Conservation (phyloP, 139 green algal genomes). For the Edaphochlamys debaryana region DNA sequence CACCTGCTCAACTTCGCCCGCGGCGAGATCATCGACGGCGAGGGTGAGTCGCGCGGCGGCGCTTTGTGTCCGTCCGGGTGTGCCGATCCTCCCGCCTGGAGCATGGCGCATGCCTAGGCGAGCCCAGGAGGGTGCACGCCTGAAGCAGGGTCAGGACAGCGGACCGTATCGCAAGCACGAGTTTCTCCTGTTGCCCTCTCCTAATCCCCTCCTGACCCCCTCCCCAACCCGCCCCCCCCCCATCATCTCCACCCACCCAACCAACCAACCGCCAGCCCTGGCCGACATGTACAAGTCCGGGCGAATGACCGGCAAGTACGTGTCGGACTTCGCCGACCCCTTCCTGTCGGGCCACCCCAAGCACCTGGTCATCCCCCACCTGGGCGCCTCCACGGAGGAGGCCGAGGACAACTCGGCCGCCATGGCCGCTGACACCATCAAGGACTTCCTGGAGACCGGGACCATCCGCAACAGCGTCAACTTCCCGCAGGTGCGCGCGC, state of each 20-base stretch:
- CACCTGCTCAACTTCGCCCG: constrained; percentile 70
- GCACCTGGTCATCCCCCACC: constrained; percentile 63
- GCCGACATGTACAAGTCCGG: constrained; percentile 50
- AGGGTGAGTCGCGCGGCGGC: too few species aligned
- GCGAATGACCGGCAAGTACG: constrained; percentile 63
- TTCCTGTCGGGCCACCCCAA: constrained; percentile 54
- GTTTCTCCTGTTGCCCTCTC: too few species aligned
- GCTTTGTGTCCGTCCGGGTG: too few species aligned
- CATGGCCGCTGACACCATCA: constrained; percentile 68
- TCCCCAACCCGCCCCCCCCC: too few species aligned
- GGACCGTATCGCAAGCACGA: too few species aligned
- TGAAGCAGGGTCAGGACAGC: too few species aligned
- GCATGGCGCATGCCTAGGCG: too few species aligned
- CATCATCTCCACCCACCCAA: too few species aligned
- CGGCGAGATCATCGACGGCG: constrained; percentile 62
- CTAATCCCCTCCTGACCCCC: too few species aligned
- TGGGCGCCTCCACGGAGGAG: constrained; percentile 67
- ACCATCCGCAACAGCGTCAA: constrained; percentile 70
- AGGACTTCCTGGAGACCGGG: constrained; percentile 68
- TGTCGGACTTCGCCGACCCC: constrained; percentile 65
- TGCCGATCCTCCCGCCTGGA: too few species aligned
- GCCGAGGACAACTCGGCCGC: constrained; percentile 69
- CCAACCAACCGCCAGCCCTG: constrained; percentile 4
- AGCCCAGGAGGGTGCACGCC: too few species aligned
- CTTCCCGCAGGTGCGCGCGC: constrained; percentile 56